phyloP scores from a whole-genome alignment of 441 rosid species.

The Dalechampia spathulata region DNA sequence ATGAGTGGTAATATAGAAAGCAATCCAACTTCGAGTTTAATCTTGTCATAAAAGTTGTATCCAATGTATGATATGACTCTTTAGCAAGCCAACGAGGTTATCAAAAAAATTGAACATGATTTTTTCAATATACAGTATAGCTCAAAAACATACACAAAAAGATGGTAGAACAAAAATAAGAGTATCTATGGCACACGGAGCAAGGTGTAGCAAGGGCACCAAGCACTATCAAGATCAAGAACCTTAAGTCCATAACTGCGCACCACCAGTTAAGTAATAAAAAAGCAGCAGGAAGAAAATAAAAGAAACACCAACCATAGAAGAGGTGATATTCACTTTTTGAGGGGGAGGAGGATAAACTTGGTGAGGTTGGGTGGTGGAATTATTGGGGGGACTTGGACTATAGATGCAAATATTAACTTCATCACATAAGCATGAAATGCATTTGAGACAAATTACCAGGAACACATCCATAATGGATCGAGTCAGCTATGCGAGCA shows the following conservation, averaged over 20 bases:
- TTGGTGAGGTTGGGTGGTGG: too few relatives aligned
- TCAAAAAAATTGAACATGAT: too few relatives aligned
- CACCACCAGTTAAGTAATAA: neutral
- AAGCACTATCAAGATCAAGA: neutral
- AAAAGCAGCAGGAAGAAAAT: neutral
- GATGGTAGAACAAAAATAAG: neutral
- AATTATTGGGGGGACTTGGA: neutral
- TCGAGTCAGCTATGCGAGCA: conserved; percentile 90
- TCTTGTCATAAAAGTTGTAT: too few relatives aligned
- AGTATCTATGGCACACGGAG: too few relatives aligned
- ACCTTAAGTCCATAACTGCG: conserved; percentile 1
- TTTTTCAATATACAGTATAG: too few relatives aligned
- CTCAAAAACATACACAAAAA: neutral
- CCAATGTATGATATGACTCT: too few relatives aligned
- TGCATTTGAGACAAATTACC: conserved; percentile 37
- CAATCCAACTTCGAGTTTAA: too few relatives aligned
- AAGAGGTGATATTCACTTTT: too few relatives aligned
- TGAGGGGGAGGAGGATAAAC: too few relatives aligned
- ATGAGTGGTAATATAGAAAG: too few relatives aligned
- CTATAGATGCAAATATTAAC: neutral
- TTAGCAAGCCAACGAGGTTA: too few relatives aligned
- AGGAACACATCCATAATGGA: conserved; percentile 93
- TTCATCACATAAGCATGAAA: neutral
- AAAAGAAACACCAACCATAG: neutral
- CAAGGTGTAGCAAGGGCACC: neutral